phyloP scores from a whole-genome alignment of 495 filamentous ascomycete species.

The Aspergillus steynii region DNA sequence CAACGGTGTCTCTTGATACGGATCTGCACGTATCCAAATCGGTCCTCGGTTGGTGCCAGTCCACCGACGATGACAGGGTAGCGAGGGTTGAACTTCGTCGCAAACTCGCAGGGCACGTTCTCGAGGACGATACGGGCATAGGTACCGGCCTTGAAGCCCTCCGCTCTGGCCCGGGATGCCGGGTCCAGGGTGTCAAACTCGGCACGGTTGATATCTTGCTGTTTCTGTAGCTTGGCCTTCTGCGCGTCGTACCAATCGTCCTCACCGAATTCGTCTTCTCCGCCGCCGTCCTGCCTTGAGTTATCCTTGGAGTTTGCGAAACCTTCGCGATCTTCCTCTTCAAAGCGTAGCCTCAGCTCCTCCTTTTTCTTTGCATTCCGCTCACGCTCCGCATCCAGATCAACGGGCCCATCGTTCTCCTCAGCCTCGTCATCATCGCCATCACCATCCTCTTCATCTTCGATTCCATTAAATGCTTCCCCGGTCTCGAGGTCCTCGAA shows the following conservation, averaged over 20 bases:
- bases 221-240: constrained; percentile 92
- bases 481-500: constrained; percentile 89
- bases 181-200: constrained; percentile 88
- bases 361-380: constrained; percentile 90
- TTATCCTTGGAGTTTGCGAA: constrained; percentile 82
- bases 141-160: constrained; percentile 89
- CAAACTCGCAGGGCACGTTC: constrained; percentile 87
- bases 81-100: constrained; percentile 79
- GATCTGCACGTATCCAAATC: constrained; percentile 92
- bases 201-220: constrained; percentile 88
- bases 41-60: constrained; percentile 85
- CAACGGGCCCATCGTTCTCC: constrained; percentile 37
- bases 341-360: constrained; percentile 89
- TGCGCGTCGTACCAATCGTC: constrained; percentile 99
- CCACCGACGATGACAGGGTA: constrained; percentile 89
- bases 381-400: constrained; percentile 81
- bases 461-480: constrained; percentile 52
- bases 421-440: constrained; percentile 33
- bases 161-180: constrained; percentile 72
- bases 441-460: constrained; percentile 46
- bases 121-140: constrained; percentile 90
- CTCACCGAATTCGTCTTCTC: constrained; percentile 80
- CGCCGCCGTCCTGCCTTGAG: constrained; percentile 57
- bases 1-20: constrained; percentile 96
- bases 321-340: constrained; percentile 94